phyloP scores from a whole-genome alignment of 164 flowering plant genomes.

The Malania oleifera region DNA sequence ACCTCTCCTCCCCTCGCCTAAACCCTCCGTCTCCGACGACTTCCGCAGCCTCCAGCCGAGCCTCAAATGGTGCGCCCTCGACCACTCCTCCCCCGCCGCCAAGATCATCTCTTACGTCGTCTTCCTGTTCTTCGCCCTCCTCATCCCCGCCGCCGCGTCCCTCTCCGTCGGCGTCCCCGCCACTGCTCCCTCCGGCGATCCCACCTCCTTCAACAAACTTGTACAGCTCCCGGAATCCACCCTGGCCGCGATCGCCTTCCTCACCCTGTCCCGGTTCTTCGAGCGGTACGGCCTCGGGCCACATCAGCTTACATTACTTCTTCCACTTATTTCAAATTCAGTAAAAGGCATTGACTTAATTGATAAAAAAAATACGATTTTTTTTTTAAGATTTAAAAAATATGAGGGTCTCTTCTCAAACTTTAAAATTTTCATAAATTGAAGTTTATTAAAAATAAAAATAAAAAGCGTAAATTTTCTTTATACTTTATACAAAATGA shows the following conservation, averaged over 20 bases:
- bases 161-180: constrained; percentile 24
- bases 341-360: no score
- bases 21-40: constrained; percentile 34
- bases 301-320: no score
- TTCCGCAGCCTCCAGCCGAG: constrained; percentile 35
- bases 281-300: constrained; percentile 45
- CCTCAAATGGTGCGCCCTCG: constrained; percentile 61
- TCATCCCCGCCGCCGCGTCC: constrained; percentile 26
- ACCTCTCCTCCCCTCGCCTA: constrained; percentile 17
- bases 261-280: constrained; percentile 48
- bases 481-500: no score
- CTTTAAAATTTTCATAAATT: no score
- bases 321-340: no score
- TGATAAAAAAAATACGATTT: no score
- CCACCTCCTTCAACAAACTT: constrained; percentile 34
- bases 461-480: no score
- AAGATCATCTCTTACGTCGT: constrained; percentile 30
- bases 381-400: no score
- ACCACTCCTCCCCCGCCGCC: constrained; percentile 40
- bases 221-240: constrained; percentile 62
- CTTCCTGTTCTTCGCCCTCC: constrained; percentile 14
- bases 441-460: no score
- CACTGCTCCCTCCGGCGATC: constrained; percentile 9
- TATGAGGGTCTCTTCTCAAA: no score
- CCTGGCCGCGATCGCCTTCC: constrained; percentile 42